phyloP scores from a whole-genome alignment of 2,329 filamentous ascomycete genomes.

The Penicillium sp. region DNA sequence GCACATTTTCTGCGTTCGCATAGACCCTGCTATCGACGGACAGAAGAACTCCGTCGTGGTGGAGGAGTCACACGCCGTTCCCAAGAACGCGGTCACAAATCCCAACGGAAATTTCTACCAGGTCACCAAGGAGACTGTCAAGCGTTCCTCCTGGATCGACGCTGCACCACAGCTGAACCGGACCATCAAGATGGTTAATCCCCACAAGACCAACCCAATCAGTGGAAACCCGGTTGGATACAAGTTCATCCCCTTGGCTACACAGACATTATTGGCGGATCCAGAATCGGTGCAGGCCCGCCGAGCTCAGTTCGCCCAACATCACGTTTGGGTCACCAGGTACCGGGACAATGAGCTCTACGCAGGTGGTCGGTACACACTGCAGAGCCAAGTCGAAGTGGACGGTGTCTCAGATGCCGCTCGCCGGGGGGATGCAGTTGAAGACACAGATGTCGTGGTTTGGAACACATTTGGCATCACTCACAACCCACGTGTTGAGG shows the following conservation, averaged over 20 bases:
- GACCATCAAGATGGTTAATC: slow-evolving; percentile 61
- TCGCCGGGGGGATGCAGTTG: slow-evolving; percentile 33
- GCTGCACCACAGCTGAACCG: slow-evolving; percentile 46
- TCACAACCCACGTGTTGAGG: slow-evolving; percentile 47
- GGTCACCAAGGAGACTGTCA: slow-evolving; percentile 48
- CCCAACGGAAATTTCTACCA: slow-evolving; percentile 56
- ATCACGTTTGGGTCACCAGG: slow-evolving; percentile 57
- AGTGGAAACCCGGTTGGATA: slow-evolving; percentile 57
- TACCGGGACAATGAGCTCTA: slow-evolving; percentile 55
- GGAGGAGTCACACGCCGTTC: slow-evolving; percentile 60
- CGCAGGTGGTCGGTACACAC: slow-evolving; percentile 57
- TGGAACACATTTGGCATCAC: slow-evolving; percentile 49
- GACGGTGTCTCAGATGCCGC: slow-evolving; percentile 36
- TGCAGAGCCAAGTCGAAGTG: slow-evolving; percentile 49
- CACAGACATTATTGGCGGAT: slow-evolving; percentile 59
- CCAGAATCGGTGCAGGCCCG: slow-evolving; percentile 52
- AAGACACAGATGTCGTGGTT: slow-evolving; percentile 45
- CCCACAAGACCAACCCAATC: slow-evolving; percentile 53
- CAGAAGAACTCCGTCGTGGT: slow-evolving; percentile 56
- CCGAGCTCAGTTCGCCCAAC: slow-evolving; percentile 57
- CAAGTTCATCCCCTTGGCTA: slow-evolving; percentile 57
- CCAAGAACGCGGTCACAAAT: slow-evolving; percentile 53
- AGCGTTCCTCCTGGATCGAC: slow-evolving; percentile 52
- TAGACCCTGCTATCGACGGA: slow-evolving; percentile 62
- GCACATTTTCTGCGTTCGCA: slow-evolving; percentile 70